Conservation (phyloP, 371 early-diverging fungal genomes). For the Dinochytrium kinnereticum region DNA sequence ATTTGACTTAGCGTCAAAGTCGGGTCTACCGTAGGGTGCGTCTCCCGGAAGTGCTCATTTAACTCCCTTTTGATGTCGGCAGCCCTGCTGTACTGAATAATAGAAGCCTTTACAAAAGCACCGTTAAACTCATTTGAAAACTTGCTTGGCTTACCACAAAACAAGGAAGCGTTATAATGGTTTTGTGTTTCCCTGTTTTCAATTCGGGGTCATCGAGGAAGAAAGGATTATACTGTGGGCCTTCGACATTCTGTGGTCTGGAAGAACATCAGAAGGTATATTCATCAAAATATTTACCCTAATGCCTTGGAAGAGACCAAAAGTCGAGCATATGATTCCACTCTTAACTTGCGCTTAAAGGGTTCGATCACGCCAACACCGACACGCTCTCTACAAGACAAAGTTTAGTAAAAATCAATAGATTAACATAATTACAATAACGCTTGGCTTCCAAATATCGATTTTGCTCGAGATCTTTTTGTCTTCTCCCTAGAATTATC, state of each 20-base stretch:
- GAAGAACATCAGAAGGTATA: too few relatives aligned
- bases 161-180: conserved; percentile 64
- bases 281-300: conserved; percentile 27
- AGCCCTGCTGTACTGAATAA: conserved; percentile 65
- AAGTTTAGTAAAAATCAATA: background rate
- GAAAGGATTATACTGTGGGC: conserved; percentile 53
- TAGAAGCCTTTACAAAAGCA: conserved; percentile 58
- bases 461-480: conserved; percentile 27
- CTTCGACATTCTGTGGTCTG: conserved; percentile 36
- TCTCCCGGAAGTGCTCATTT: conserved; percentile 78
- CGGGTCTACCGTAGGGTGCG: conserved; percentile 75
- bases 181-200: conserved; percentile 61
- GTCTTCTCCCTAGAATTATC: conserved; percentile 27
- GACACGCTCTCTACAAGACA: conserved; percentile 40
- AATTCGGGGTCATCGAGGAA: conserved; percentile 74
- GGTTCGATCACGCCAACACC: conserved; percentile 44
- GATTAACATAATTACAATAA: conserved; percentile 24
- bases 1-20: conserved; percentile 81
- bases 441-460: conserved; percentile 36
- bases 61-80: conserved; percentile 67
- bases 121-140: background rate
- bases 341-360: conserved; percentile 42
- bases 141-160: conserved; percentile 51
- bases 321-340: conserved; percentile 45
- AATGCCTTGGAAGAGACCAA: conserved; percentile 44